phyloP scores from a whole-genome alignment of 202 grass and related monocot species.

The Setaria italica region DNA sequence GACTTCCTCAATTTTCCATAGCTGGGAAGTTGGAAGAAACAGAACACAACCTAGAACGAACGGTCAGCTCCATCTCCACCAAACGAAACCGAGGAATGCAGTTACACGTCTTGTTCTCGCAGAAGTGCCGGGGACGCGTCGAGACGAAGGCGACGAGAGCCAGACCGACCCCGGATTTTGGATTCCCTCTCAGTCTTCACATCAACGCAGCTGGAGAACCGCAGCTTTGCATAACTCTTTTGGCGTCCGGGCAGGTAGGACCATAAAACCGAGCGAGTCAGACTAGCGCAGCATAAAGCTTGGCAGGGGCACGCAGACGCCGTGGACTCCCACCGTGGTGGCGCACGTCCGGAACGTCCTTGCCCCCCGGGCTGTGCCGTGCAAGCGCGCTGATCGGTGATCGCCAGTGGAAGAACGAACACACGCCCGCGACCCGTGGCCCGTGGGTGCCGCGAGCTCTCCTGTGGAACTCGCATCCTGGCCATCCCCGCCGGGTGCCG shows the following conservation, averaged over 20 bases:
- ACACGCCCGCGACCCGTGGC: conserved; percentile 47
- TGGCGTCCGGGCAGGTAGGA: conserved; percentile 37
- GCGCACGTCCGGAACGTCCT: not conserved
- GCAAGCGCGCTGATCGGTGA: too few species aligned
- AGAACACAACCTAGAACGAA: not conserved
- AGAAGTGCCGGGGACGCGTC: not conserved
- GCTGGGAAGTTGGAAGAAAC: not conserved
- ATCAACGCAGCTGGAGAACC: not conserved
- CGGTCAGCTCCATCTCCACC: not conserved
- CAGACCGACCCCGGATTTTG: not conserved
- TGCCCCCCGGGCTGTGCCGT: not conserved
- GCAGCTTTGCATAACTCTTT: conserved; percentile 23
- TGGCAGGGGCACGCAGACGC: not conserved
- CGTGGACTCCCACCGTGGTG: not conserved
- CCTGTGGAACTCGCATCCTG: conserved; percentile 35
- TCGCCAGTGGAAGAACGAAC: not conserved
- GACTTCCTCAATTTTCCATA: not conserved
- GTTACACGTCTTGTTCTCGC: not conserved
- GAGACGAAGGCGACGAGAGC: not conserved
- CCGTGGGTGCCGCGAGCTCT: conserved; percentile 9
- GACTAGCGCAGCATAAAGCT: not conserved
- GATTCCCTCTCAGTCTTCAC: not conserved
- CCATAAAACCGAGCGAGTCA: conserved; percentile 8
- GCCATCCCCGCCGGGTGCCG: conserved; percentile 7
- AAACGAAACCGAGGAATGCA: not conserved